These are phyloP conservation scores for Metrosideros polymorpha DNA, from an alignment of 441 rosid species.

Conservation along the genomic window DNA sequence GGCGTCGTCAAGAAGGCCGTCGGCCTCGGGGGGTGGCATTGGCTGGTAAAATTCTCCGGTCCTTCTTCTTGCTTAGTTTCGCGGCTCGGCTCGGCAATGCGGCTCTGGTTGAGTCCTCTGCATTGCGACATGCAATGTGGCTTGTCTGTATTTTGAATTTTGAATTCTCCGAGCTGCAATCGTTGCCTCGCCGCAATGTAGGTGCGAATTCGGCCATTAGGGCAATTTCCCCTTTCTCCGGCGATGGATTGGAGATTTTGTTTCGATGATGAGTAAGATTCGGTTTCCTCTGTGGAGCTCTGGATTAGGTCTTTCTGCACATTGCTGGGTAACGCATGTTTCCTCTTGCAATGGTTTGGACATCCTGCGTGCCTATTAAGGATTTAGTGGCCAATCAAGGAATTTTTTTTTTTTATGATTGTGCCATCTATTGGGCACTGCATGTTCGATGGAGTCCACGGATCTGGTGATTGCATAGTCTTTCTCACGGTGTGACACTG, in stretches of 20 bases:
- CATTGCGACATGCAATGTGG: neutral
- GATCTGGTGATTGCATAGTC: slow-evolving; percentile 24
- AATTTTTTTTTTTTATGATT: neutral
- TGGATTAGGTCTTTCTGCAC: neutral
- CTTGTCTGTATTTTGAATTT: slow-evolving; percentile 1
- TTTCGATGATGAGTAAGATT: neutral
- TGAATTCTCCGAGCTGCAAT: neutral
- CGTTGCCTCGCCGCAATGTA: neutral
- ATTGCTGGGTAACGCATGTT: neutral
- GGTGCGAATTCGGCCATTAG: neutral
- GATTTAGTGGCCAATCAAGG: neutral
- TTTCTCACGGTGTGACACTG: neutral
- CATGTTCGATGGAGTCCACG: slow-evolving; percentile 26
- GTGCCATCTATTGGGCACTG: slow-evolving; percentile 15
- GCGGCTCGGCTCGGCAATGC: neutral
- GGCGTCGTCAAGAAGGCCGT: neutral
- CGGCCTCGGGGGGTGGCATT: neutral
- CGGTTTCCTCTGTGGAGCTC: neutral
- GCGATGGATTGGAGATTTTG: neutral
- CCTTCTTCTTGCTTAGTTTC: neutral
- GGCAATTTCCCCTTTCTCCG: neutral
- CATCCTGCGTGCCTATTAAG: neutral
- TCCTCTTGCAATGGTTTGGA: neutral
- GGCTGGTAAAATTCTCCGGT: neutral
- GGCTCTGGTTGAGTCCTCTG: neutral